A percentile compares a stretch with the other conserved stretches of the same genome.
Conservation (phyloP, 768 basidiomycete species). For the Filobasidium floriforme region DNA sequence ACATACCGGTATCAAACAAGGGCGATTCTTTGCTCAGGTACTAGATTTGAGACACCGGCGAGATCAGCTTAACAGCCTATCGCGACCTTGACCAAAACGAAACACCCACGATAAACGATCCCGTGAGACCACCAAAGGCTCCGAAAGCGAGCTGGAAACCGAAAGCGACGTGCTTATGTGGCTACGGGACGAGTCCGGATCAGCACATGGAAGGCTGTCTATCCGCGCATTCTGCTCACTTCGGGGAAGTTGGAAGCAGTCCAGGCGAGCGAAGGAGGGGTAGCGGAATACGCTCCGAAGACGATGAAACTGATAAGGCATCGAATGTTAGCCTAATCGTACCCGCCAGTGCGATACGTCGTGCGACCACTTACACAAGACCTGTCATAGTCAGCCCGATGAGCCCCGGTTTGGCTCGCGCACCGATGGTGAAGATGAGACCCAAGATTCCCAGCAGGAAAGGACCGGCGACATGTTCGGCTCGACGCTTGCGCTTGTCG, state of each 20-base stretch:
- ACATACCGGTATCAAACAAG: neutral
- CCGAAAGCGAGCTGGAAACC: slow-evolving; percentile 5
- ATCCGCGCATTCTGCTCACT: neutral
- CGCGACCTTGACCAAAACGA: no score
- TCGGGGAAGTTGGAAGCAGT: slow-evolving; percentile 1
- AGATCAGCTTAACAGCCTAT: no score
- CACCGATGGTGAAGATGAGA: neutral
- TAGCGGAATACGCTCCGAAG: slow-evolving; percentile 2
- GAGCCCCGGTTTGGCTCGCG: neutral
- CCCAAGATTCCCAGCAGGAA: slow-evolving; percentile 1
- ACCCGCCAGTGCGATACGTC: no score
- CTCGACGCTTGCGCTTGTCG: slow-evolving; percentile 4
- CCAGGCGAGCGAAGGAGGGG: slow-evolving; percentile 5
- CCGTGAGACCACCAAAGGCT: neutral
- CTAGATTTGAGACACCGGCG: no score
- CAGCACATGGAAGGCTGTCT: neutral
- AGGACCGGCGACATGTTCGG: neutral
- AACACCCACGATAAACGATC: neutral
- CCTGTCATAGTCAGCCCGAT: slow-evolving; percentile 6
- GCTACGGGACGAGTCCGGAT: neutral
- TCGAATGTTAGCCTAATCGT: neutral
- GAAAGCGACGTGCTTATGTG: slow-evolving; percentile 4
- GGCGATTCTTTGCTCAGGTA: slow-evolving; percentile 2
- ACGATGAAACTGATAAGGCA: neutral
- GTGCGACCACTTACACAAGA: neutral